phyloP scores from a whole-genome alignment of 768 basidiomycete species.

The Guyanaporus albipodus region DNA sequence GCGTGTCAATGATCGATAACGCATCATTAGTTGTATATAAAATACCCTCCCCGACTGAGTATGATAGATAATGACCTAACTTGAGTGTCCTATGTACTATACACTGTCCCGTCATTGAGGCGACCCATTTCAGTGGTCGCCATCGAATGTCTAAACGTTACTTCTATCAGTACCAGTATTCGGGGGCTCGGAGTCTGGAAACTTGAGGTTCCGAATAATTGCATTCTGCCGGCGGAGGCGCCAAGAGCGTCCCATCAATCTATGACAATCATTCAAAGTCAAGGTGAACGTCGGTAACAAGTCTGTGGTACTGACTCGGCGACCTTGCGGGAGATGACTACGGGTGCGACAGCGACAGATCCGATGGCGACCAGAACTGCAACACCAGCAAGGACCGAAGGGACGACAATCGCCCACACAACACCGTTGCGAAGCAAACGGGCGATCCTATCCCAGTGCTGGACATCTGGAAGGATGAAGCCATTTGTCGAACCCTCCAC shows the following conservation, averaged over 20 bases:
- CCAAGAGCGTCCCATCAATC: background rate
- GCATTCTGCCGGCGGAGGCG: background rate
- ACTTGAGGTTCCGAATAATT: background rate
- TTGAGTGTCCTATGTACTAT: too few species aligned
- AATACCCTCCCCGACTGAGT: too few species aligned
- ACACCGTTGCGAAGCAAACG: constrained; percentile 1
- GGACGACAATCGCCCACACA: constrained; percentile 1
- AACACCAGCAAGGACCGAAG: background rate
- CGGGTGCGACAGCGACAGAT: background rate
- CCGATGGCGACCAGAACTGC: background rate
- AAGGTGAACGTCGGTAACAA: background rate
- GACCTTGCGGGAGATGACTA: background rate
- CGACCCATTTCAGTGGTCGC: background rate
- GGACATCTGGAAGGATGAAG: constrained; percentile 2
- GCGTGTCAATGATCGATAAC: too few species aligned
- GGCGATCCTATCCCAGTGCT: constrained; percentile 2
- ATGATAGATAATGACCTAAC: too few species aligned
- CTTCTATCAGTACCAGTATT: background rate
- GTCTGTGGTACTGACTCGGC: background rate
- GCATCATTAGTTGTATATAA: too few species aligned
- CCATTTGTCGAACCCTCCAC: constrained; percentile 4
- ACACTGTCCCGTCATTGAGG: too few species aligned
- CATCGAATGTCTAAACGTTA: background rate
- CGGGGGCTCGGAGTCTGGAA: background rate
- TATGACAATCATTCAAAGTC: background rate